These are phyloP conservation scores for Paramecium octaurelia DNA, from an alignment of 73 alveolate species.

Conservation along the genomic window DNA sequence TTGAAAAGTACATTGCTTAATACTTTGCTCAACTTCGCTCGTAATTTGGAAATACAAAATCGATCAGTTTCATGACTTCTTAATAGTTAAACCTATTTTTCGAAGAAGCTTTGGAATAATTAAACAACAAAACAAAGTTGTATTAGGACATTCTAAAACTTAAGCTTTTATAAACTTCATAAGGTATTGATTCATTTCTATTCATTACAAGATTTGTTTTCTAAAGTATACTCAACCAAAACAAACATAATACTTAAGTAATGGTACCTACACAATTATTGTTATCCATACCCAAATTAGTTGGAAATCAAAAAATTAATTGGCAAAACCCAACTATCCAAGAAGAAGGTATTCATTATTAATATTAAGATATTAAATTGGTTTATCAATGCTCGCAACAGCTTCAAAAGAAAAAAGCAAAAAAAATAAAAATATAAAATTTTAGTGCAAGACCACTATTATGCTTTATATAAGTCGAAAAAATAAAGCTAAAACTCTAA, in stretches of 20 bases:
- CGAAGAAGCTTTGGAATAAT: neutral
- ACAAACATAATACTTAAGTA: slow-evolving; percentile 1
- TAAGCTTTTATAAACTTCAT: neutral
- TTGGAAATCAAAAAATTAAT: neutral
- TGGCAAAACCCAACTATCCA: neutral
- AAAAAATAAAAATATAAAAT: neutral
- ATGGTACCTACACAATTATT: neutral
- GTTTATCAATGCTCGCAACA: slow-evolving; percentile 47
- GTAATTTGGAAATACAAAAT: neutral
- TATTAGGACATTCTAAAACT: slow-evolving; percentile 13
- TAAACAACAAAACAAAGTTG: neutral
- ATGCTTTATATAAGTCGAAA: neutral
- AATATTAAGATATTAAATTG: slow-evolving; percentile 1
- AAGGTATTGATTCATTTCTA: neutral
- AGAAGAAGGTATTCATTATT: neutral
- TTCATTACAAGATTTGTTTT: neutral
- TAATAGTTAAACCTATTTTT: neutral
- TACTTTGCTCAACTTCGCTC: neutral
- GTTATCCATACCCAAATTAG: slow-evolving; percentile 3
- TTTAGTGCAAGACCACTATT: neutral
- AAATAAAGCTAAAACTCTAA: neutral
- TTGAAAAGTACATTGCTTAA: neutral
- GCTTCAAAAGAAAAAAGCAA: neutral
- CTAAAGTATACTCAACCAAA: neutral
- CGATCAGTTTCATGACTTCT: neutral